Base-by-base conservation (phyloP, 73 alveolate genomes). In the Paramecium biaurelia region DNA sequence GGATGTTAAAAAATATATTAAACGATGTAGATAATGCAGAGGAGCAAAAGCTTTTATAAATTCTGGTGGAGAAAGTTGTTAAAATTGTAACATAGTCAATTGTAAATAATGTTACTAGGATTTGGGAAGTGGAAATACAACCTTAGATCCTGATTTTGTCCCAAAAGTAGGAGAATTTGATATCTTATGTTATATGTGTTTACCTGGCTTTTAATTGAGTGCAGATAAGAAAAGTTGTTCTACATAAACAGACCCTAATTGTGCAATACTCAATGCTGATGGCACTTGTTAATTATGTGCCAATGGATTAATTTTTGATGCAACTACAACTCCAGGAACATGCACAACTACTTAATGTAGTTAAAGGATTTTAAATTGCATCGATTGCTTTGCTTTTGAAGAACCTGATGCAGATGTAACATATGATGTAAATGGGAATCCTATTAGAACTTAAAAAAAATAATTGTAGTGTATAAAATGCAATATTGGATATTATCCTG, bases 401-500 rank as follows among this genome's bases (percentile, higher is more conserved):
- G 59, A 41, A 37, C 59, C 59, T 34, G 87, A 74, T 74, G 59
- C 59, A 0, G 87, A 37, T 34, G 11, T 20, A 7, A 41, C 28
- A 30, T 34, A 37, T 74, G 59, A 37, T 41, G 45, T 18, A 9
- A 18, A 74, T 74, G 87, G 57, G 6, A 74, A 5, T 37, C 57
- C 45, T 5, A n/a, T 41, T 7, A 41, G 37, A 4, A 15, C 67
- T 4, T 12, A 74, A 21, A 34, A 34, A 37, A 34, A 34, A 43
- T 79, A 43, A 79, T 18, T 43, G 12, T 43, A 79, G 24, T 79
- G 90, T 47, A 79, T n/a, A 5, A 43, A 79, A 79, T 79, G 90
- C 28, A 34, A 0, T 20, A 9, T 2, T 3, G 90, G 90, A 20
- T 79, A 42, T 43, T 79, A 79, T 79, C 56, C 90, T 30, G 90